Base-by-base conservation (phyloP, 495 filamentous ascomycete species). In the Neurospora sp. region DNA sequence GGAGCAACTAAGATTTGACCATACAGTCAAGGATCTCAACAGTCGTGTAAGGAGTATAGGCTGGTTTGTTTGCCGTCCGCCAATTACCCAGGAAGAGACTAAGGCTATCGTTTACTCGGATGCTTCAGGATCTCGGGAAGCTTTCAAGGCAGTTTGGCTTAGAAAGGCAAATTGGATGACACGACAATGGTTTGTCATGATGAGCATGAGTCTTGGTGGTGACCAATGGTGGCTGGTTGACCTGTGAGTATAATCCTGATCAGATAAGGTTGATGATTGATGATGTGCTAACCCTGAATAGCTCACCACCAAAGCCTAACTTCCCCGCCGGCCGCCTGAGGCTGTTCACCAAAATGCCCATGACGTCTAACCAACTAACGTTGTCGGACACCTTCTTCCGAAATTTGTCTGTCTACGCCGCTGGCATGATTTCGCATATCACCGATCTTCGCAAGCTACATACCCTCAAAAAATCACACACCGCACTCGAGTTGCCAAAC, bases 221-320 rank as follows among this genome's bases (percentile, higher is more conserved):
- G 92, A 96, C 80, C 84, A 82, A 39, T 96, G 92, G 90, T 94
- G 90, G 88, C 81, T 94, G 72, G 80, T 92, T 41, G 89, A 91
- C 80, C 76, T 90, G 86, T 87, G 77, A 79, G 86, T 84, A 40
- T 59, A 38, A 35, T 69, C 39, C 70, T 73, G 69, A 39, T 44
- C 38, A 18, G 39, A 62, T 41, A n/a, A 20, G 4, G 7, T 20
- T 12, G 27, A 44, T 40, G 39, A 27, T 44, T 72, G 38, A 37
- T 48, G 40, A 11, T 74, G 44, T 70, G 77, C 78, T 76, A 71
- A 76, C 70, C 44, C 71, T 35, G 40, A 62, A 69, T 73, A 75
- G 80, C 42, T 62, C 73, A 12, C 20, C 71, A 39, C 73, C 69
- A 44, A 70, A 38, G 2, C 75, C 74, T 40, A 79, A 75, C n/a